Evolutionary conservation across 805 yeast genomes (phyloP), one percentile per base, ranked within the genome.

Genomic region (Sporopachydermia lactativora): DNA sequence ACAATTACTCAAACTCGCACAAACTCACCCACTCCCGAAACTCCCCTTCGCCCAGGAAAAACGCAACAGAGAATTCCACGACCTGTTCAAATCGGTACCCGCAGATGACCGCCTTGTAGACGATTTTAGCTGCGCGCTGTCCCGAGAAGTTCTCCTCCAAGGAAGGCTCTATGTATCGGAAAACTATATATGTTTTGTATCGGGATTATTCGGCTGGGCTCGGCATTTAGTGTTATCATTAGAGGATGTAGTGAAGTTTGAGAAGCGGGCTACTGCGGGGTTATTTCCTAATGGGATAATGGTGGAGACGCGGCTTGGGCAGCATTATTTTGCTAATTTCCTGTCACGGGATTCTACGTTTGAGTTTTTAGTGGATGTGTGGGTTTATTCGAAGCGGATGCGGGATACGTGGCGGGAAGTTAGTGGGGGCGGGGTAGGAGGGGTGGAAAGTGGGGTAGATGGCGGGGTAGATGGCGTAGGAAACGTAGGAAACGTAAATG

Each of bases 211-310:
- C 42, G 85, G 85, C 0, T 70, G 78, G 67, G 75, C 74, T 1
- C 78, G 83, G 1, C 70, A 71, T 44, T 52, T 77, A 15, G 52
- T 66, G 3, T 66, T 80, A 3, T 75, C 82, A 2, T 62, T 77
- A 40, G 69, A 64, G 41, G 82, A 79, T 47, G 73, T 80, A 16
- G 66, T 76, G 19, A 74, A 72, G 46, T 65, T 80, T 15, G 80
- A 75, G 45, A 79, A 78, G 54, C 73, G 68, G 52, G 66, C 72
- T 13, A 78, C 85, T 0, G 81, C 77, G 0, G 77, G 75, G 0
- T 61, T 80, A 13, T 76, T 80, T 45, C 85, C 85, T 4, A 80
- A 79, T 51, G 84, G 81, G 1, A 69, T 80, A 45, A 66, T 69
- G 36, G 67, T 80, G 16, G 68, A 72, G 42, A 79, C 86, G 1